Evolutionary conservation across 2,329 filamentous ascomycete genomes (phyloP).

Genomic region (Phyllosticta citrichinensis): DNA sequence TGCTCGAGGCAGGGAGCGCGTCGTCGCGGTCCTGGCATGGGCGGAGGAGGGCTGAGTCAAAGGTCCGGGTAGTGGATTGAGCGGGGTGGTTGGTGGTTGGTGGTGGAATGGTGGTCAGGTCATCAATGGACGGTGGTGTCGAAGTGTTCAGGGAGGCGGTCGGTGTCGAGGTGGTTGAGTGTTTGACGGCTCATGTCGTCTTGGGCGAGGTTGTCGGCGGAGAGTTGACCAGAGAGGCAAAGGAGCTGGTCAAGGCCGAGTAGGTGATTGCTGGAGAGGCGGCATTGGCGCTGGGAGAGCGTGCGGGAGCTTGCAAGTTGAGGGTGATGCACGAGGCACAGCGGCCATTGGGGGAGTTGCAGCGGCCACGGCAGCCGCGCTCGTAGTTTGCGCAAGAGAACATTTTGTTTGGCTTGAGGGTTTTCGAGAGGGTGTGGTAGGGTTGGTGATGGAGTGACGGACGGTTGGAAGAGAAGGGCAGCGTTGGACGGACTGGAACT

Average conservation of each 20-base stretch:
- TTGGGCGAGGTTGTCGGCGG: conserved; percentile 3
- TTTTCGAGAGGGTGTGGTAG: conserved; percentile 2
- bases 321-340: conserved; percentile 30
- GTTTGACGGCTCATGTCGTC: conserved; percentile 4
- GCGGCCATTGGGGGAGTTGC: conserved; percentile 27
- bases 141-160: not conserved
- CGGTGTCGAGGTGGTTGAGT: not conserved
- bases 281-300: conserved; percentile 22
- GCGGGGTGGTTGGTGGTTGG: not conserved
- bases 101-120: not conserved
- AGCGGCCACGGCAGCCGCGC: conserved; percentile 33
- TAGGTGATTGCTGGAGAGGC: conserved; percentile 17
- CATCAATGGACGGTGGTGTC: not conserved
- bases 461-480: not conserved
- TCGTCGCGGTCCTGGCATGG: not conserved
- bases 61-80: not conserved
- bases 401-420: too few relatives aligned
- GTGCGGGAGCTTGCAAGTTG: conserved; percentile 25
- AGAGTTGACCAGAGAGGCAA: conserved; percentile 26
- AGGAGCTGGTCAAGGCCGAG: conserved; percentile 31
- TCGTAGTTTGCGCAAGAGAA: conserved; percentile 37
- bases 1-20: not conserved
- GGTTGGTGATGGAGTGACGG: not conserved
- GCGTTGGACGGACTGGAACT: not conserved
- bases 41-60: not conserved